phyloP scores from a whole-genome alignment of 495 filamentous ascomycete genomes.

The Astrocystis sublimbata region DNA sequence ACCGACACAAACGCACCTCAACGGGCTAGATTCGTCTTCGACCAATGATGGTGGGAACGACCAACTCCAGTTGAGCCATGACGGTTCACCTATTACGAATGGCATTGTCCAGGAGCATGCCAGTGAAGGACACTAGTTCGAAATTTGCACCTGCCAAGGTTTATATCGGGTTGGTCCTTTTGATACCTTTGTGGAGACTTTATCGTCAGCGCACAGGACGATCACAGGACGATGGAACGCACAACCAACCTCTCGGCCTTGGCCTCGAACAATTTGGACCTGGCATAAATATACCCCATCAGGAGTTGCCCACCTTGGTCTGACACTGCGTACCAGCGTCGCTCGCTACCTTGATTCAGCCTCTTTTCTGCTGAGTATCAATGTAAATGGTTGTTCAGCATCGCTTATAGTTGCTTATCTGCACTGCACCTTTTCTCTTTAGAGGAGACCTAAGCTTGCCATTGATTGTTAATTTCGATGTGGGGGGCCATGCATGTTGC shows the following conservation, averaged over 20 bases:
- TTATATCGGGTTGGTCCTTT: background rate
- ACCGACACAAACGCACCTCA: background rate
- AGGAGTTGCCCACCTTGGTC: background rate
- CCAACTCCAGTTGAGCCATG: background rate
- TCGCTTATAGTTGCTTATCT: background rate
- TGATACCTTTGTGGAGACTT: background rate
- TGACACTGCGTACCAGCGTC: constrained; percentile 5
- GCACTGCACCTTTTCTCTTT: background rate
- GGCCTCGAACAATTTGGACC: background rate
- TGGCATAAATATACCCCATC: background rate
- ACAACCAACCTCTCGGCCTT: background rate
- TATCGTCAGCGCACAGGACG: background rate
- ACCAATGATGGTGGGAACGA: constrained; percentile 17
- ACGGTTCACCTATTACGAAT: constrained; percentile 14
- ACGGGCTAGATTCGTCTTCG: constrained; percentile 14
- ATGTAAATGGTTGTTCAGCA: background rate
- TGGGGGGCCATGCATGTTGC: background rate
- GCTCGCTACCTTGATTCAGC: background rate
- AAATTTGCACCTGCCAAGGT: background rate
- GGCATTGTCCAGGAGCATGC: constrained; percentile 14
- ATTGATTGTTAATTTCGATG: background rate
- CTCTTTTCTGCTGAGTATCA: background rate
- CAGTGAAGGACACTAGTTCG: constrained; percentile 15
- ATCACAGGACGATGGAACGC: background rate
- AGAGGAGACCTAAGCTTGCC: background rate